Evolutionary conservation across 2,329 filamentous ascomycete genomes (phyloP).

Genomic region (Xylaria sp.): DNA sequence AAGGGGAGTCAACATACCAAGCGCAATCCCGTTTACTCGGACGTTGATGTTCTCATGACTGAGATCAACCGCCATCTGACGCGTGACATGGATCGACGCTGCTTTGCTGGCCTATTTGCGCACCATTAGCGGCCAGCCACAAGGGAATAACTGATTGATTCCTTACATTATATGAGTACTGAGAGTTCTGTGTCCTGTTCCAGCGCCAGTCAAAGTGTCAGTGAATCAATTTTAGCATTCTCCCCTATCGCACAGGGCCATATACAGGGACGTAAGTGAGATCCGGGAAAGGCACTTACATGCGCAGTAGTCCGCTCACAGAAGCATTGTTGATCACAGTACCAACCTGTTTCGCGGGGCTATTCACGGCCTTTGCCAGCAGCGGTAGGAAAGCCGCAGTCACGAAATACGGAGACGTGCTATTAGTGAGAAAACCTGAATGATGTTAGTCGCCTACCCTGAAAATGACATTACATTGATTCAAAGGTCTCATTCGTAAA

Average conservation of each 20-base stretch:
- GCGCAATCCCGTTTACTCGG: slow-evolving; percentile 38
- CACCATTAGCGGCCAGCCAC: not conserved
- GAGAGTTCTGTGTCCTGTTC: slow-evolving; percentile 32
- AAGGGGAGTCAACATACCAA: slow-evolving; percentile 26
- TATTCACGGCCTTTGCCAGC: slow-evolving; percentile 53
- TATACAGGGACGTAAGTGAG: too few relatives aligned
- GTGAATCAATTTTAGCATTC: too few relatives aligned
- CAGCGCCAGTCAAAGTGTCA: not conserved
- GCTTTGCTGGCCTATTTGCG: slow-evolving; percentile 34
- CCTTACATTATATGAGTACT: slow-evolving; percentile 38
- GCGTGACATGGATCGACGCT: slow-evolving; percentile 35
- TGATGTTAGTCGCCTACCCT: not conserved
- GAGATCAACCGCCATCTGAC: slow-evolving; percentile 38
- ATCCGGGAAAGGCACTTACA: slow-evolving; percentile 31
- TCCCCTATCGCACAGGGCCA: too few relatives aligned
- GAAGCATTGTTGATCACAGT: slow-evolving; percentile 59
- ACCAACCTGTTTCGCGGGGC: slow-evolving; percentile 54
- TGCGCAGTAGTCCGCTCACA: slow-evolving; percentile 57
- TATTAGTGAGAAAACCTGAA: slow-evolving; percentile 55
- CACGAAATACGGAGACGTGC: slow-evolving; percentile 57
- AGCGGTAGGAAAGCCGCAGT: slow-evolving; percentile 60
- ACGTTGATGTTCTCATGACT: slow-evolving; percentile 38
- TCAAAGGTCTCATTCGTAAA: not conserved
- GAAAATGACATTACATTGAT: not conserved
- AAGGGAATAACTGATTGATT: not conserved